A percentile compares a stretch with the other conserved stretches of the same genome.
These are phyloP conservation scores for Vanrija humicola DNA, from an alignment of 1,284 basidiomycete genomes.

Conservation along the genomic window DNA sequence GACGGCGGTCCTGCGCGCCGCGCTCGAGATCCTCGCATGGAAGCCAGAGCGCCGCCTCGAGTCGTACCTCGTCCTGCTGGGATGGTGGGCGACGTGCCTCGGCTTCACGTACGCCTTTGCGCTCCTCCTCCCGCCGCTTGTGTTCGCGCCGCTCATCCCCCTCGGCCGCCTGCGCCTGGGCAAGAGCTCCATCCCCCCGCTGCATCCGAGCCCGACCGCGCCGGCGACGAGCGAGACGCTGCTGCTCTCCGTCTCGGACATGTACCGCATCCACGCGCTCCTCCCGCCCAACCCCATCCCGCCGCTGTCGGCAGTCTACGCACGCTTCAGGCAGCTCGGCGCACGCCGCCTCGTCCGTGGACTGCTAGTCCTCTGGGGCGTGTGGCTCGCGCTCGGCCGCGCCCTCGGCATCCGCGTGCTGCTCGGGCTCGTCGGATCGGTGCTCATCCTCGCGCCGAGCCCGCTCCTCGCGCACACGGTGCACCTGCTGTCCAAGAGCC, in stretches of 20 bases:
- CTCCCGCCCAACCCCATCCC: slow-evolving; percentile 39
- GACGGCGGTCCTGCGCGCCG: slow-evolving; percentile 54
- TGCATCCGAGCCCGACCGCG: slow-evolving; percentile 28
- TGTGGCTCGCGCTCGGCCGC: slow-evolving; percentile 41
- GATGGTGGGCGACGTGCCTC: slow-evolving; percentile 75
- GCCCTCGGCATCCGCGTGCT: slow-evolving; percentile 32
- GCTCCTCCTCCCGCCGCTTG: slow-evolving; percentile 46
- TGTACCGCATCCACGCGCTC: slow-evolving; percentile 45
- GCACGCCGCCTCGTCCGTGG: slow-evolving; percentile 34
- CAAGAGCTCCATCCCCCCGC: not conserved
- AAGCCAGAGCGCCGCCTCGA: slow-evolving; percentile 58
- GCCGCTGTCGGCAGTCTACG: slow-evolving; percentile 22
- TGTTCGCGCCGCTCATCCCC: slow-evolving; percentile 37
- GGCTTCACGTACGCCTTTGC: slow-evolving; percentile 57
- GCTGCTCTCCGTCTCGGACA: slow-evolving; percentile 43
- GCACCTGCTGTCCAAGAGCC: slow-evolving; percentile 37
- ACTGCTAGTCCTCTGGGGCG: slow-evolving; percentile 40
- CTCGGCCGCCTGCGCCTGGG: slow-evolving; percentile 49
- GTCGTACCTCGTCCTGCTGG: slow-evolving; percentile 62
- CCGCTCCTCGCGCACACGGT: slow-evolving; percentile 40
- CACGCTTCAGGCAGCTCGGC: slow-evolving; percentile 35
- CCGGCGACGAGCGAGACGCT: slow-evolving; percentile 63
- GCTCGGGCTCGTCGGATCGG: slow-evolving; percentile 38
- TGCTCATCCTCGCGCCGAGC: slow-evolving; percentile 44
- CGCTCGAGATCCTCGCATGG: slow-evolving; percentile 63